Evolutionary conservation across 805 yeast genomes (phyloP).

Genomic region (Lipomyces chichibuensis): DNA sequence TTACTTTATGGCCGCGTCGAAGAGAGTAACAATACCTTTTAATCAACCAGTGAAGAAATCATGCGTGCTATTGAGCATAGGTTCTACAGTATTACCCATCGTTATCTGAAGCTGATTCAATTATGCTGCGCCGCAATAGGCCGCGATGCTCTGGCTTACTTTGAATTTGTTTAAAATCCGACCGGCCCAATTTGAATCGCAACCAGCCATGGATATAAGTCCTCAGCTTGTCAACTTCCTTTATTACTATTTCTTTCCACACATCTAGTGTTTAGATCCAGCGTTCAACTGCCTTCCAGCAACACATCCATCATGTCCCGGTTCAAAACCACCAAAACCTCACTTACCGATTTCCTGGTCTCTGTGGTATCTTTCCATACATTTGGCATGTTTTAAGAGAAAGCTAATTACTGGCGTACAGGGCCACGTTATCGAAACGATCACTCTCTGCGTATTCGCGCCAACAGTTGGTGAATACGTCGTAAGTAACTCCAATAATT

Average conservation of each 20-base stretch:
- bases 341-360: background rate
- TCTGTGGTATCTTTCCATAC: background rate
- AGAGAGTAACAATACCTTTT: no score
- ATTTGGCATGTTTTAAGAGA: background rate
- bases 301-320: background rate
- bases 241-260: background rate
- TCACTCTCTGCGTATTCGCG: background rate
- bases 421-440: background rate
- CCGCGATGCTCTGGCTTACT: no score
- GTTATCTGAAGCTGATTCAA: no score
- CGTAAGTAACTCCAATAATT: background rate
- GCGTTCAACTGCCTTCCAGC: background rate
- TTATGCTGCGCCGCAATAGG: no score
- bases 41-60: no score
- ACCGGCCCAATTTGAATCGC: background rate
- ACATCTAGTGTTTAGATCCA: background rate
- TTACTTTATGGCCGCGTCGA: no score
- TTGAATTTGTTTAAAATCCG: background rate
- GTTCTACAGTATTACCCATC: no score
- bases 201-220: background rate
- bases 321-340: background rate
- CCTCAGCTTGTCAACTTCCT: background rate
- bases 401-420: background rate
- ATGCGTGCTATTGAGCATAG: no score
- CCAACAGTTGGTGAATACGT: background rate